Base-by-base conservation (phyloP, 805 yeast species). In the Saturnispora quitensis region DNA sequence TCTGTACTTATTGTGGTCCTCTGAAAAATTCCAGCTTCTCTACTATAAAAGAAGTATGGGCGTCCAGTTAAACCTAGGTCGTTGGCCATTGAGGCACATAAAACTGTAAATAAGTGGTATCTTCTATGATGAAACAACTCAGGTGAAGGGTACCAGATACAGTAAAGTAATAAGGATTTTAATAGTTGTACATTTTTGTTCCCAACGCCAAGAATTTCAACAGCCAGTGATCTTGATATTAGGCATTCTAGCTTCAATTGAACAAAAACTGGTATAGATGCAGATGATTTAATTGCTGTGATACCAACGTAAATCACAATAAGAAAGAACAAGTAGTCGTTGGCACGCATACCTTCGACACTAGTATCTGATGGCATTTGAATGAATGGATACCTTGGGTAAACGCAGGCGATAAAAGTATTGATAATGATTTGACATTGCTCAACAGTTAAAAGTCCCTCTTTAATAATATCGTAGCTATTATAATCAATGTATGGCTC, bases 101-200 rank as follows among this genome's bases (percentile, higher is more conserved):
- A 69, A 13, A 78, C 71, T 50, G 80, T 78, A 56, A 87, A 74
- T 49, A 88, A 70, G 62, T 86, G 93, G 56, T 83, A 82, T 46
- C 95, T 77, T 52, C 95, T 78, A 58, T 85, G 86, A 56, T 82
- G 86, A 57, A 86, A 86, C 58, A 86, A 71, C 65, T 88, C 96
- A 0, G 96, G 86, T 4, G 87, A 78, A 57, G 85, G 86, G 62
- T 88, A 89, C 96, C 96, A 89, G 28, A 83, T 65, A 25, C 85
- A 76, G 49, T 85, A 69, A 5, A 86, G 60, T 18, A 85, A 62
- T 47, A 86, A 68, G 18, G 82, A 69, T 62, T 83, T 82, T 40
- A 89, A 68, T 36, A 87, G 66, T 62, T 87, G 90, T 17, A 81
- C 66, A 6, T 82, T 75, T 67, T 87, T 89, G 51, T 78, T 74